Base-by-base conservation (phyloP, 2,329 filamentous ascomycete genomes). In the Beauveria pseudobassiana region DNA sequence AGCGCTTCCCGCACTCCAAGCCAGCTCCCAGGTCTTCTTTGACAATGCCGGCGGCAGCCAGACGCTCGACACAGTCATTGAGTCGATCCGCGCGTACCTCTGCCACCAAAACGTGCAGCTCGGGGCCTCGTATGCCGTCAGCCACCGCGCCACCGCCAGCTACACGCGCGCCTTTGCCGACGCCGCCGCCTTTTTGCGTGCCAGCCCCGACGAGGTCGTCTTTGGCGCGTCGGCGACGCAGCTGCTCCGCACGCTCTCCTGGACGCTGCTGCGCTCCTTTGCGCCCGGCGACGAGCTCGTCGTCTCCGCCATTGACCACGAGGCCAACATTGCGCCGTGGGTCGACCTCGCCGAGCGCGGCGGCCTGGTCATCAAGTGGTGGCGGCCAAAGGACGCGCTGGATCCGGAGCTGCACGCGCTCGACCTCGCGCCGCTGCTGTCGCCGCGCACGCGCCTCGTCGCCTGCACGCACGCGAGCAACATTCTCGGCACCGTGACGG, bases 21-120 rank as follows among this genome's bases (percentile, higher is more conserved):
- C 85, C 38, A 55, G 10, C 63, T 77, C 85, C 52, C 88, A 91
- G 68, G 79, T 92, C 55, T 91, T 83, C 71, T 82, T 93, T 66
- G 89, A 93, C 70, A 93, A 93, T 70, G 90, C 88, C 12, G 89
- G 89, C 20, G 89, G 89, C 43, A 90, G 85, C 69, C 89, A 93
- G 69, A 80, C 84, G 1, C 75, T 93, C 3, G 83, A 82, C 28
- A 77, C 80, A 18, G 90, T 90, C 18, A 85, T 88, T 62, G 82
- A 88, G 61, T 81, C 82, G 1, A 85, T 93, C 61, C 77, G 78
- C 1, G 78, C 85, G 26, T 92, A 93, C 67, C 79, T 92, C 9
- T 76, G 80, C 43, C 80, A 80, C 30, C 87, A 80, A 64, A 92
- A 93, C 66, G 89, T 92, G 48, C 90, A 93, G 71, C 81, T 92